Base-by-base conservation (phyloP, 1,284 basidiomycete species). In the Bondarzewia mesenterica region DNA sequence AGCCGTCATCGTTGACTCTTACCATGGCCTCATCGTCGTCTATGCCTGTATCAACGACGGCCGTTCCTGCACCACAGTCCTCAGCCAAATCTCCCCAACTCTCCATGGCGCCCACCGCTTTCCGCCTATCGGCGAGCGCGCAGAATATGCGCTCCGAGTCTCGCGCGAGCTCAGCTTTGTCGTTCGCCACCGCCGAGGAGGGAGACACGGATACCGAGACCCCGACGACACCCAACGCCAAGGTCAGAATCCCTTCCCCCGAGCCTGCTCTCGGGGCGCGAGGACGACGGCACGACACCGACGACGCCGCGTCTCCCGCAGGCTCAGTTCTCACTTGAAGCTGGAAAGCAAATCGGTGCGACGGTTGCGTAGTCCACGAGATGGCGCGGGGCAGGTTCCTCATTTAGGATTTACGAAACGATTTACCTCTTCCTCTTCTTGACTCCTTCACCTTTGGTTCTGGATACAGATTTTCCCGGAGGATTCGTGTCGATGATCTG, bases 131-230 rank as follows among this genome's bases (percentile, higher is more conserved):
- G n/a, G 37, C 52, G 7, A 48, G 27, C 5, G 44, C 54, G 25
- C 50, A 48, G 6, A 49, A 52, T 2, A 21, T 44, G 3, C 57
- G 60, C 16, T 46, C 59, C 3, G 57, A 52, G 25, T 67, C 65
- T 2, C 58, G 63, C 21, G 57, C 64, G 21, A 66, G 63, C 53
- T 63, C 63, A 1, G 48, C 57, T 32, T 52, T 58, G 27, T 58
- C 65, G 6, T 67, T 62, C 48, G 60, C 57, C 7, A 66, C 65
- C 20, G 64, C 65, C 16, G 59, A 62, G 35, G 38, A 39, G 21
- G 38, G 38, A 10, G 45, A 49, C n/a, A 41, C 41, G 1, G 44
- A 42, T 36, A 15, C 50, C 1, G 42, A 48, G 5, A 36, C 46
- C 37, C 40, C 50, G 23, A 32, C 23, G 26, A 41, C 43, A 7